Conservation (phyloP, 1,284 basidiomycete genomes). For the Austroboletus novae-zelandiae region DNA sequence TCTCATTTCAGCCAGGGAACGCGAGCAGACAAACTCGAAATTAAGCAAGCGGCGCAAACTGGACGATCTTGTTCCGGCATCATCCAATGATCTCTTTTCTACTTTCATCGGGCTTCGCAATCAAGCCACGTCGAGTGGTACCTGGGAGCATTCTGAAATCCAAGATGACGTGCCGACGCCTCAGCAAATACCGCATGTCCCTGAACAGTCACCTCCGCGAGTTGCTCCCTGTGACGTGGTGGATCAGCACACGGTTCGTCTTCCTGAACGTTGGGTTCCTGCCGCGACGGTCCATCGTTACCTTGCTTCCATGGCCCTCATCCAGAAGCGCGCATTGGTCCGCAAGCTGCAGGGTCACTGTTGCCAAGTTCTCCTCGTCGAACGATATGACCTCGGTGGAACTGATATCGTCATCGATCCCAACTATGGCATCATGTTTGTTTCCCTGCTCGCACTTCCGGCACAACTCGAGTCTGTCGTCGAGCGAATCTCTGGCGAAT, state of each 20-base stretch:
- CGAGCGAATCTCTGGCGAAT: conserved; percentile 36
- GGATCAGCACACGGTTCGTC: conserved; percentile 47
- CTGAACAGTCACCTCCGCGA: conserved; percentile 16
- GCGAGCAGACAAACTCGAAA: conserved; percentile 3
- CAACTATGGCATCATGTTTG: conserved; percentile 53
- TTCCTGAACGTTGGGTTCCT: conserved; percentile 36
- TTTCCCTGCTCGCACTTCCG: conserved; percentile 56
- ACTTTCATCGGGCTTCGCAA: conserved; percentile 26
- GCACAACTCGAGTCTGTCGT: conserved; percentile 43
- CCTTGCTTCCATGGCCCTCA: conserved; percentile 61
- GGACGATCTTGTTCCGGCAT: conserved; percentile 24
- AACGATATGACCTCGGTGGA: conserved; percentile 54
- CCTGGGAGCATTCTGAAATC: conserved; percentile 17
- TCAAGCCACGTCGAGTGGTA: conserved; percentile 10
- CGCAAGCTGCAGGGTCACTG: conserved; percentile 43
- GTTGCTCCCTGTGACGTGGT: conserved; percentile 43
- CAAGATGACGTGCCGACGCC: conserved; percentile 20
- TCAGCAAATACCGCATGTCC: conserved; percentile 8
- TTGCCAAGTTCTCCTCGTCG: conserved; percentile 55
- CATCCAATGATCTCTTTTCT: conserved; percentile 28
- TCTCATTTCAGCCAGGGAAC: conserved; percentile 1
- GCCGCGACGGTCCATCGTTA: conserved; percentile 54
- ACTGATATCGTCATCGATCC: conserved; percentile 60
- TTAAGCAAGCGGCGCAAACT: conserved; percentile 27
- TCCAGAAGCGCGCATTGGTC: conserved; percentile 63